phyloP scores from a whole-genome alignment of 78 protist genomes.

The Chrysochromulina tobinii region DNA sequence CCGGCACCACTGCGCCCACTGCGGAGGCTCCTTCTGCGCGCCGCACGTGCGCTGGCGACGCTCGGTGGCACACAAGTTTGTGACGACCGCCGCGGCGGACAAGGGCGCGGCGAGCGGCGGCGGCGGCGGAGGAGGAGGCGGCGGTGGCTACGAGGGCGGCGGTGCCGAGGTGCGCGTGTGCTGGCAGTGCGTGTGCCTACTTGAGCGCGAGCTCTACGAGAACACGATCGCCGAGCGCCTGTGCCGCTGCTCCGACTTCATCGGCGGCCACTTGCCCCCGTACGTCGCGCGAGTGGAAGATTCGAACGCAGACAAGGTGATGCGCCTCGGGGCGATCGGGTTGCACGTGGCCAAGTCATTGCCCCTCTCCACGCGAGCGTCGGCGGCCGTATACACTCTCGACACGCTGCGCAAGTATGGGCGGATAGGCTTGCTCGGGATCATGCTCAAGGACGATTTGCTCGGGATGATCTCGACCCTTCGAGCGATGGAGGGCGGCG shows the following conservation, averaged over 20 bases:
- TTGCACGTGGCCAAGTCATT: not conserved
- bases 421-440: not conserved
- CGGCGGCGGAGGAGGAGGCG: no score
- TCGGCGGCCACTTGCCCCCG: not conserved
- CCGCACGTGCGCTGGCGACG: not conserved
- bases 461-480: not conserved
- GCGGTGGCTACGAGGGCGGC: not conserved
- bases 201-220: not conserved
- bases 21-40: slow-evolving; percentile 2
- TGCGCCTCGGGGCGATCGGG: not conserved
- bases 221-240: not conserved
- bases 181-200: not conserved
- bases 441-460: not conserved
- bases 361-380: not conserved
- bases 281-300: not conserved
- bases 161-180: not conserved
- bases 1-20: slow-evolving; percentile 2
- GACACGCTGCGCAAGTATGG: not conserved
- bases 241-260: not conserved
- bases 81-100: no score
- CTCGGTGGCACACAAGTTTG: not conserved
- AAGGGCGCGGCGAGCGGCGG: no score
- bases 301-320: not conserved
- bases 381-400: not conserved
- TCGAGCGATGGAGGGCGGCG: not conserved